Evolutionary conservation across 2,329 filamentous ascomycete species (phyloP), one percentile per base, ranked within the genome.

Genomic region (Huntiella bhutanensis): DNA sequence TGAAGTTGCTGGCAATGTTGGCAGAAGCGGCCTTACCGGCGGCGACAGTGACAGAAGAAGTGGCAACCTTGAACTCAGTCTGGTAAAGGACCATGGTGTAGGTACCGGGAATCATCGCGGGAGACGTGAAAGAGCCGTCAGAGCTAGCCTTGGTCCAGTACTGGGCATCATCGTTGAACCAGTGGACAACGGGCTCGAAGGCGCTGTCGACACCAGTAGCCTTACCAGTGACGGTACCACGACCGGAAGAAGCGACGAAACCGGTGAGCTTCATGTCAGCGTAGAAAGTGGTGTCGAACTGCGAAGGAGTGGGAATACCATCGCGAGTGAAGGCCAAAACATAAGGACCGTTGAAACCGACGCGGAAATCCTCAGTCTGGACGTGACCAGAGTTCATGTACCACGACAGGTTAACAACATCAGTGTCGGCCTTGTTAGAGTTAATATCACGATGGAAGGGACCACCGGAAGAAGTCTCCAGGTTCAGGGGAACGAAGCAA

Each of bases 51-150:
- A 73, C 68, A 4, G 59, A 62, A 17, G 62, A 59, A 2, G 64
- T 64, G 3, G 68, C 70, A 6, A 76, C 70, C 51, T 67, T 63
- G 55, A 69, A 69, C 56, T 77, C 73, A 13, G 63, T 67, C 52
- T 74, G 71, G 58, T 77, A 77, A 34, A 80, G 66, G 4, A 76
- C 69, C 67, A 78, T 77, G n/a, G 72, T 78, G 60, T 80, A 80
- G 0, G 71, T 77, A 28, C 77, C 76, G 0, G 75, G 71, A 54
- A 75, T 77, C 76, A 81, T 80, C 47, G 67, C 61, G 0, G 76
- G 77, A 0, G 75, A 78, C 2, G 68, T 77, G 59, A 77, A 82
- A 10, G 62, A 62, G 7, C 75, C 75, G 39, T 59, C 62, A 16
- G 66, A 66, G 6, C 63, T 63, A 15, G 73, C 69, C 49, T 72